Evolutionary conservation across 345 rosid genomes (phyloP).

Genomic region (Ceriops decandra): DNA sequence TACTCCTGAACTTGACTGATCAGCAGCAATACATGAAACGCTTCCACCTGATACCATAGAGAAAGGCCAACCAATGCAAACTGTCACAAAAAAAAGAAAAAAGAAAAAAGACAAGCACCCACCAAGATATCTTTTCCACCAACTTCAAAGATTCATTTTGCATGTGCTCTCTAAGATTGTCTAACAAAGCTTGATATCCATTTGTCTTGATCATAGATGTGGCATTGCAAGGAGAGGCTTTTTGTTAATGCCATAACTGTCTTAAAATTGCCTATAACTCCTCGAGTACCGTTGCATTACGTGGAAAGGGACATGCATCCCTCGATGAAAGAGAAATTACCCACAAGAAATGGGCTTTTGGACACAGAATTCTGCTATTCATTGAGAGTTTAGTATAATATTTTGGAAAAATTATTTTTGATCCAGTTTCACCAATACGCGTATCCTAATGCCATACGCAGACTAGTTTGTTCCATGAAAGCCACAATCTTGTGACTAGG

Average conservation of each 20-base stretch:
- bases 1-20: conserved; percentile 47
- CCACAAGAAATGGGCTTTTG: no score
- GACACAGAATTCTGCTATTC: no score
- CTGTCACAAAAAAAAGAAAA: no score
- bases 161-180: not conserved
- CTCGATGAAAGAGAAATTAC: no score
- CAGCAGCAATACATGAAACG: conserved; percentile 65
- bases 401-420: no score
- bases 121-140: not conserved
- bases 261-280: not conserved
- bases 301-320: not conserved
- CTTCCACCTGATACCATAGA: conserved; percentile 42
- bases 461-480: no score
- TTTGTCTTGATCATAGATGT: not conserved
- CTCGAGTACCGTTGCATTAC: not conserved
- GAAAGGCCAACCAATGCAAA: not conserved
- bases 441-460: no score
- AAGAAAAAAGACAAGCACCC: not conserved
- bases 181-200: not conserved
- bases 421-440: no score
- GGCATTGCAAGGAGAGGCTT: not conserved
- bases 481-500: no score
- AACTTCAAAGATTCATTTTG: not conserved
- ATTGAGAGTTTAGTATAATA: no score
- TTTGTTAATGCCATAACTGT: not conserved